Evolutionary conservation across 495 filamentous ascomycete species (phyloP), one percentile per base, ranked within the genome.

Genomic region (Haplographium delicatum): DNA sequence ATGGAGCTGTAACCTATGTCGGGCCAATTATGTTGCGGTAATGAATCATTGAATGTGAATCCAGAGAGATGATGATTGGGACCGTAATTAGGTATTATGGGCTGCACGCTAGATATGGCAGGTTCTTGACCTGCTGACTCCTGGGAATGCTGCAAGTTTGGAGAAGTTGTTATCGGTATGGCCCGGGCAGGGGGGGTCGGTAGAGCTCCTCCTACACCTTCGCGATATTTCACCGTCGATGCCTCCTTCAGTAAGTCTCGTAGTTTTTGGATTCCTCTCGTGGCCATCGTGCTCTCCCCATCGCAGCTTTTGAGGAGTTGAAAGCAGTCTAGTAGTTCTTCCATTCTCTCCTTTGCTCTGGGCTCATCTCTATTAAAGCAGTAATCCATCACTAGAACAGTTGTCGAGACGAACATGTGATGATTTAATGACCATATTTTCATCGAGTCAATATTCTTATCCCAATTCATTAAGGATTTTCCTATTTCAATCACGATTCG

Each of bases 321-420:
- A n/a, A 56, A 56, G 20, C 53, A 56, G 10, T 56, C 53, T 7
- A 56, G 15, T 16, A 56, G 50, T 23, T 56, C 53, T 18, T 44
- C 53, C 24, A 45, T 44, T 7, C 53, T 18, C 23, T 56, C 53
- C 24, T 39, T 46, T 0, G 45, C 53, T 18, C 47, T 15, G 2
- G 53, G 53, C 22, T 56, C 53, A 16, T 50, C 41, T 13, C 41
- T 16, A 26, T 56, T 56, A 40, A 56, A 50, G 19, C 39, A 56
- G 24, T 56, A 56, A 16, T 56, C 53, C 46, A 56, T 56, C 1
- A 56, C 46, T 13, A 56, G 19, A 2, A 56, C 34, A 0, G 44
- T 24, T 11, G 35, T 41, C 2, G 39, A 45, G 11, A 56, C 53
- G 22, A 56, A 50, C 1, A 56, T n/a, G 40, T 56, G 53, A 28